A percentile compares a stretch with the other conserved stretches of the same genome.
Evolutionary conservation across 164 flowering plant genomes (phyloP).

Genomic region (Dillenia suffruticosa): DNA sequence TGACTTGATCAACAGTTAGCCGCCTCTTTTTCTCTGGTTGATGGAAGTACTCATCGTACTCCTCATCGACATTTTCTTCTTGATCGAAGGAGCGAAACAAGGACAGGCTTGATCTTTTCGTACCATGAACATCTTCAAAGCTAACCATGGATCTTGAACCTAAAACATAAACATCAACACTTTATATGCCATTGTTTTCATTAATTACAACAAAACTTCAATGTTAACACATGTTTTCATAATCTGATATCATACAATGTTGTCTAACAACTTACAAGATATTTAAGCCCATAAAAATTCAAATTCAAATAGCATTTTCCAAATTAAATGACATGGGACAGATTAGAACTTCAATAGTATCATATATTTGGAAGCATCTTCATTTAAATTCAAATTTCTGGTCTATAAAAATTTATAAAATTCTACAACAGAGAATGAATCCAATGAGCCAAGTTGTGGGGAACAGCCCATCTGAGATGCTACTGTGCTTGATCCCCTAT

Average conservation of each 20-base stretch:
- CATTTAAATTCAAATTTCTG: no score
- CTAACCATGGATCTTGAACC: slow-evolving; percentile 65
- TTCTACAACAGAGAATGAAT: no score
- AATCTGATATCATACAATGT: no score
- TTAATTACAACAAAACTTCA: background rate
- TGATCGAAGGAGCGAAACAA: slow-evolving; percentile 45
- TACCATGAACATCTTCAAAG: slow-evolving; percentile 36
- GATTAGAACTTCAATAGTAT: background rate
- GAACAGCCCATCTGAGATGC: no score
- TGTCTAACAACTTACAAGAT: background rate
- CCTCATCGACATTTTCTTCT: slow-evolving; percentile 61
- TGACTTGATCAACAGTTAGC: slow-evolving; percentile 53
- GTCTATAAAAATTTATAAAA: no score
- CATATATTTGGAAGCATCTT: no score
- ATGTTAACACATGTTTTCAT: background rate
- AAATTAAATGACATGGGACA: background rate
- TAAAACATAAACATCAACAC: slow-evolving; percentile 16
- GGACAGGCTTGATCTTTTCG: slow-evolving; percentile 28
- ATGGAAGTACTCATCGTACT: slow-evolving; percentile 50
- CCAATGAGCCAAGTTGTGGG: no score
- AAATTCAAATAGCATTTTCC: background rate
- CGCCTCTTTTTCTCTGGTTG: slow-evolving; percentile 81
- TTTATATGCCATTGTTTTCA: background rate
- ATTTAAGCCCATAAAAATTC: background rate
- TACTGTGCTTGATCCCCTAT: no score